Evolutionary conservation across 129 eudicot species (phyloP).

Genomic region (Flaveria brownii): DNA sequence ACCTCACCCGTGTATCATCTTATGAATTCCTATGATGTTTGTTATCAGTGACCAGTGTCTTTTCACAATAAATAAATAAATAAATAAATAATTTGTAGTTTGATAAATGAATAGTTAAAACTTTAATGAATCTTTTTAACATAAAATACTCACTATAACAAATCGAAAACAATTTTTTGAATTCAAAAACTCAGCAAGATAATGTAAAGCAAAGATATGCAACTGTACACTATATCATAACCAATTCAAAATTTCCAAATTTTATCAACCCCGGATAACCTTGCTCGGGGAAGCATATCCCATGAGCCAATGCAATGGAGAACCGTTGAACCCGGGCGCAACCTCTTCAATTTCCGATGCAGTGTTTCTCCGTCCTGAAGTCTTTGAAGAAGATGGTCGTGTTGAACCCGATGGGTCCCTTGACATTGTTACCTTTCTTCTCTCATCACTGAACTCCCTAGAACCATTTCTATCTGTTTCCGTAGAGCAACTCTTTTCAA

Average conservation of each 20-base stretch:
- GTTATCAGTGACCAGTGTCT: not conserved
- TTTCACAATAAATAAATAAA: no score
- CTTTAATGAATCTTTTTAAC: not conserved
- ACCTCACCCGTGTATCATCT: conserved; percentile 19
- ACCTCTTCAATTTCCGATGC: conserved; percentile 65
- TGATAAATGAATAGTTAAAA: not conserved
- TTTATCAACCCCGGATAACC: conserved; percentile 43
- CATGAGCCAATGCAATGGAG: conserved; percentile 88
- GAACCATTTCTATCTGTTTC: conserved; percentile 52
- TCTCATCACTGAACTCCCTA: conserved; percentile 34
- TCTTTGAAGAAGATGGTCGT: conserved; percentile 39
- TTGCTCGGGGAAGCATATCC: conserved; percentile 77
- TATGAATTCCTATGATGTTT: conserved; percentile 2
- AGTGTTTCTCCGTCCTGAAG: conserved; percentile 15
- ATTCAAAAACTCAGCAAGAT: not conserved
- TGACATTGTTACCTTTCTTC: conserved; percentile 37
- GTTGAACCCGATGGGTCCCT: conserved; percentile 36
- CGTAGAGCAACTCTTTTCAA: conserved; percentile 46
- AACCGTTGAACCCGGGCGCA: conserved; percentile 35
- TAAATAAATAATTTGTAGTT: no score
- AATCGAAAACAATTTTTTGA: not conserved
- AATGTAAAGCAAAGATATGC: conserved; percentile 24
- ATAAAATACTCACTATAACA: not conserved
- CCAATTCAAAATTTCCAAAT: conserved; percentile 22
- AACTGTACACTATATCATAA: conserved; percentile 28